A percentile compares a stretch with the other conserved stretches of the same genome.
These are phyloP conservation scores for Daldinia childiae DNA, from an alignment of 495 filamentous ascomycete genomes.

Conservation along the genomic window DNA sequence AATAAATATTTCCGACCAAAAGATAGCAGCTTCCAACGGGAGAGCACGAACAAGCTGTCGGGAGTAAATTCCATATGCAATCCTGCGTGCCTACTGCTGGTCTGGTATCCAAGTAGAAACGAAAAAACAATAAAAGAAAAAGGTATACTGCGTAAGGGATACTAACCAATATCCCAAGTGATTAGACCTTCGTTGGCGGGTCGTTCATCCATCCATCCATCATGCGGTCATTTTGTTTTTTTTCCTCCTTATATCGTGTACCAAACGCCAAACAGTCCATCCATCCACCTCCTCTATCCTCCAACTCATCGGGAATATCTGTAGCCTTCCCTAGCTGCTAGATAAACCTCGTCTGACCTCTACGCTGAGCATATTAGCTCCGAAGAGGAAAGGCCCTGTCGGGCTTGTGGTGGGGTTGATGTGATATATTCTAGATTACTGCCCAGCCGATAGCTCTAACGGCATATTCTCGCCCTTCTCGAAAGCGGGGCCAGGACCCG, in stretches of 20 bases:
- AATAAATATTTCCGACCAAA: not conserved
- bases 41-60: not conserved
- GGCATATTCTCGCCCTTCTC: slow-evolving; percentile 57
- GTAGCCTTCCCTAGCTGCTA: not conserved
- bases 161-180: not conserved
- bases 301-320: not conserved
- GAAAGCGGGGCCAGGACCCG: slow-evolving; percentile 55
- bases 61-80: not conserved
- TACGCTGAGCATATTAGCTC: not conserved
- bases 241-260: slow-evolving; percentile 12
- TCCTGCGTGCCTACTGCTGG: slow-evolving; percentile 26
- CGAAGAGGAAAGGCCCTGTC: slow-evolving; percentile 4
- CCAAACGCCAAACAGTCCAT: slow-evolving; percentile 24
- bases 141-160: slow-evolving; percentile 10
- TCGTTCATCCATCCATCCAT: slow-evolving; percentile 1
- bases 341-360: not conserved
- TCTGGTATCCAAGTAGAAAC: slow-evolving; percentile 19
- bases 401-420: not conserved
- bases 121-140: slow-evolving; percentile 10
- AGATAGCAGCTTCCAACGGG: not conserved
- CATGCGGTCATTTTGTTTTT: slow-evolving; percentile 2
- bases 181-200: not conserved
- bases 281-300: not conserved
- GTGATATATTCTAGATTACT: not conserved
- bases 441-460: slow-evolving; percentile 42